These are phyloP conservation scores for Malus hybrid DNA, from an alignment of 331 rosid species.

Conservation along the genomic window DNA sequence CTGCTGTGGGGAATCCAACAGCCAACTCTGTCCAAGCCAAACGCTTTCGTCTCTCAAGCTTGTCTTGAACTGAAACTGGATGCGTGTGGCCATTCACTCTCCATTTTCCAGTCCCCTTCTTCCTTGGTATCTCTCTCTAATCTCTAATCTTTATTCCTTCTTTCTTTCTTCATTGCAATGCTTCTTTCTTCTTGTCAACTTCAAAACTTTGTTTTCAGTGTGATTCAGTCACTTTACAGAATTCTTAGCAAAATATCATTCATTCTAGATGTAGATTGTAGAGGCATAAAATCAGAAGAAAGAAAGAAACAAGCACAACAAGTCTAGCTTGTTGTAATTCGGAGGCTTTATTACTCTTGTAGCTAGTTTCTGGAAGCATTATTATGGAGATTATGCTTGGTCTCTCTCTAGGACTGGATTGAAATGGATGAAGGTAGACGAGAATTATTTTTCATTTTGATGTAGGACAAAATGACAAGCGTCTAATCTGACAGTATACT, in stretches of 20 bases:
- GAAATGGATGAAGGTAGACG: not conserved
- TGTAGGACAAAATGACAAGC: too few species aligned
- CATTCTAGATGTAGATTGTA: not conserved
- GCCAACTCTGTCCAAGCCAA: slow-evolving; percentile 67
- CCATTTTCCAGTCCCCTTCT: slow-evolving; percentile 83
- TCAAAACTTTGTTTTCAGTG: too few species aligned
- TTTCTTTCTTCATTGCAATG: not conserved
- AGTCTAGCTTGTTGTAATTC: not conserved
- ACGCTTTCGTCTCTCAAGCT: slow-evolving; percentile 68
- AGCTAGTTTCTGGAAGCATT: not conserved
- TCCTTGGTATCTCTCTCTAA: slow-evolving; percentile 39
- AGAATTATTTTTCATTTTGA: too few species aligned
- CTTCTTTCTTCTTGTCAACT: too few species aligned
- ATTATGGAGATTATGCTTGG: not conserved
- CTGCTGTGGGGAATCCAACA: slow-evolving; percentile 77
- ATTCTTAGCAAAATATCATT: not conserved
- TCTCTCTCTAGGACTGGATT: not conserved
- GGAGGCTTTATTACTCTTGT: not conserved
- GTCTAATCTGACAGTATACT: too few species aligned
- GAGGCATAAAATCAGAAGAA: not conserved
- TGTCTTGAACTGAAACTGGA: slow-evolving; percentile 56
- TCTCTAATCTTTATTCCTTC: not conserved
- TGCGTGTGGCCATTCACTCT: slow-evolving; percentile 75
- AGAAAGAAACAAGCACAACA: not conserved
- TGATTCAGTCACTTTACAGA: not conserved